These are phyloP conservation scores for Graphilbum ipis-grandicollis DNA, from an alignment of 2,329 filamentous ascomycete genomes.

Conservation along the genomic window DNA sequence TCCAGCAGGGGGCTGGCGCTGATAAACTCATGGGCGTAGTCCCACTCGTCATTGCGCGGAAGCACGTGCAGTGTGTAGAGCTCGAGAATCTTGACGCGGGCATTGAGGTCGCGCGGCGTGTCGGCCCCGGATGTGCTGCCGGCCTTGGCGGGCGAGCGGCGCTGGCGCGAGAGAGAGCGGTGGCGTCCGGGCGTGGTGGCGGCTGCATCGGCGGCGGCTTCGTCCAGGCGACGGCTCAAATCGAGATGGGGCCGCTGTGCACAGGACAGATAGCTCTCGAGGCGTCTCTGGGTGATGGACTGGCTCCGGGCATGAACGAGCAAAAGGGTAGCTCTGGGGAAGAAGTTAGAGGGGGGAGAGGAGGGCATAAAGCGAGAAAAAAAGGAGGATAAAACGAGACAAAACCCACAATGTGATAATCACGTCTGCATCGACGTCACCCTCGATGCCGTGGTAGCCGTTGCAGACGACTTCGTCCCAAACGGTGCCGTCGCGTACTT, in stretches of 20 bases:
- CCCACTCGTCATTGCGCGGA: slow-evolving; percentile 89
- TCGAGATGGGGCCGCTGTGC: slow-evolving; percentile 55
- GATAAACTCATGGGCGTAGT: slow-evolving; percentile 86
- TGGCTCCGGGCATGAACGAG: slow-evolving; percentile 81
- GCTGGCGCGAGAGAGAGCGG: slow-evolving; percentile 19
- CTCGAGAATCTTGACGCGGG: slow-evolving; percentile 81
- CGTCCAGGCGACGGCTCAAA: slow-evolving; percentile 42
- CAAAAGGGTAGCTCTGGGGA: slow-evolving; percentile 70
- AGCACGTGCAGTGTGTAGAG: slow-evolving; percentile 90
- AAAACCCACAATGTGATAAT: slow-evolving; percentile 66
- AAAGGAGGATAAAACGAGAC: neutral
- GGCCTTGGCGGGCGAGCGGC: slow-evolving; percentile 20
- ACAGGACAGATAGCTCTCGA: slow-evolving; percentile 78
- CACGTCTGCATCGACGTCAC: slow-evolving; percentile 85
- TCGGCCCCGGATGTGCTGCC: slow-evolving; percentile 43
- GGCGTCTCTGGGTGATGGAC: slow-evolving; percentile 63
- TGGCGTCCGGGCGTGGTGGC: slow-evolving; percentile 17
- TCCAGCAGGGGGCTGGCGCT: slow-evolving; percentile 72
- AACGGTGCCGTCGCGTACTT: slow-evolving; percentile 76
- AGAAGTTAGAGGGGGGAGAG: neutral
- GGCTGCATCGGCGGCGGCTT: slow-evolving; percentile 6
- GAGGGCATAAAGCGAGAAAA: neutral
- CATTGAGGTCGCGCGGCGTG: slow-evolving; percentile 68
- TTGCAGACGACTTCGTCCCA: slow-evolving; percentile 85
- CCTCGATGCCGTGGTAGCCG: slow-evolving; percentile 77